Evolutionary conservation across 495 filamentous ascomycete genomes (phyloP).

Genomic region (Talaromyces ruber): DNA sequence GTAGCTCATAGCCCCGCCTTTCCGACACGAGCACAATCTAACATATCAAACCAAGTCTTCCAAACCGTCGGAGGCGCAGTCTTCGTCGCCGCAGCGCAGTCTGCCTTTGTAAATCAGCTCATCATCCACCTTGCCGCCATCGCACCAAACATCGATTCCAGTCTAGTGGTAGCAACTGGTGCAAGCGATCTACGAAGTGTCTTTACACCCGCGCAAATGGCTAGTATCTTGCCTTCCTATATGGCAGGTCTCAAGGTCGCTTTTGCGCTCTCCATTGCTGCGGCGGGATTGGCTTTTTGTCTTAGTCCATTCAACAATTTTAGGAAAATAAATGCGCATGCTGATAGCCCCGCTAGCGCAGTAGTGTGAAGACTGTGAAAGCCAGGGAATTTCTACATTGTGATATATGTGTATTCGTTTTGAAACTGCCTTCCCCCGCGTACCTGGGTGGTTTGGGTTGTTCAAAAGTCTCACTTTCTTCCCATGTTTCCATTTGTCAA

Average conservation of each 20-base stretch:
- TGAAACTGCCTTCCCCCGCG: too few species aligned
- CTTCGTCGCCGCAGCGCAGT: constrained; percentile 58
- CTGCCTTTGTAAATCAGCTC: constrained; percentile 45
- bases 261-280: constrained; percentile 7
- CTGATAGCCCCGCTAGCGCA: not conserved
- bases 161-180: constrained; percentile 33
- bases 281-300: not conserved
- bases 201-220: constrained; percentile 30
- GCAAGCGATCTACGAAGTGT: constrained; percentile 40
- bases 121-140: constrained; percentile 19
- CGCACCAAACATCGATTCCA: constrained; percentile 35
- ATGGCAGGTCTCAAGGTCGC: constrained; percentile 45
- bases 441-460: too few species aligned
- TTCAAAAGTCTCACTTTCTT: too few species aligned
- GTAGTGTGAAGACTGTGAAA: not conserved
- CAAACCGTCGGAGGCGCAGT: constrained; percentile 58
- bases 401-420: too few species aligned
- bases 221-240: constrained; percentile 45
- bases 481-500: too few species aligned
- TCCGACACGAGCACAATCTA: too few species aligned
- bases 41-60: constrained; percentile 20
- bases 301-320: not conserved
- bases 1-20: too few species aligned
- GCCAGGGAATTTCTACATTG: too few species aligned
- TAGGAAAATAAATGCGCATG: not conserved